These are phyloP conservation scores for Salix arbutifolia DNA, from an alignment of 345 rosid species.

Conservation along the genomic window DNA sequence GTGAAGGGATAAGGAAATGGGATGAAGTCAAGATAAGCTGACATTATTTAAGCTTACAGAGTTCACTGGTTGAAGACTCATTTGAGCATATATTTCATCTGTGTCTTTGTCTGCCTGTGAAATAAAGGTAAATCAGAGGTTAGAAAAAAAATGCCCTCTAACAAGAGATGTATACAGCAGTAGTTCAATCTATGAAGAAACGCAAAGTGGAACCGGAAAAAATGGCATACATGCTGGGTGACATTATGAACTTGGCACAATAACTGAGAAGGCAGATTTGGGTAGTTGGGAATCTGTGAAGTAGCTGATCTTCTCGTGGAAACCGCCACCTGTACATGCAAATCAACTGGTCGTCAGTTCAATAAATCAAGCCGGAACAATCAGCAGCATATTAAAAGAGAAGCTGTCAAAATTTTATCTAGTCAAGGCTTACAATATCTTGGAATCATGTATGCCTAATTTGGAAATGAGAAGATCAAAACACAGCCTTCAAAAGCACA, in stretches of 20 bases:
- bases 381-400: neutral
- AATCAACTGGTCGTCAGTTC: neutral
- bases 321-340: constrained; percentile 61
- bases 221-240: constrained; percentile 61
- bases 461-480: neutral
- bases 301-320: constrained; percentile 89
- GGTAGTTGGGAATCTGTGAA: constrained; percentile 89
- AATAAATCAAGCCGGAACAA: neutral
- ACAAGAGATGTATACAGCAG: neutral
- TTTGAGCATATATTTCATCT: constrained; percentile 91
- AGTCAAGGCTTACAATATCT: neutral
- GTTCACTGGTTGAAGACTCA: constrained; percentile 93
- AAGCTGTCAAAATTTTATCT: neutral
- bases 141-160: neutral
- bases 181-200: neutral
- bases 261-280: constrained; percentile 88
- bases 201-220: neutral
- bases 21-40: neutral
- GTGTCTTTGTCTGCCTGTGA: constrained; percentile 90
- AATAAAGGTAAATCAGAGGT: neutral
- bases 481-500: too few species aligned
- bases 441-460: neutral
- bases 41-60: constrained; percentile 49
- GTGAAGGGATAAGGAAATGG: neutral
- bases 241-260: constrained; percentile 97